Conservation (phyloP, 75 land plant species). For the Cupressus sempervirens region DNA sequence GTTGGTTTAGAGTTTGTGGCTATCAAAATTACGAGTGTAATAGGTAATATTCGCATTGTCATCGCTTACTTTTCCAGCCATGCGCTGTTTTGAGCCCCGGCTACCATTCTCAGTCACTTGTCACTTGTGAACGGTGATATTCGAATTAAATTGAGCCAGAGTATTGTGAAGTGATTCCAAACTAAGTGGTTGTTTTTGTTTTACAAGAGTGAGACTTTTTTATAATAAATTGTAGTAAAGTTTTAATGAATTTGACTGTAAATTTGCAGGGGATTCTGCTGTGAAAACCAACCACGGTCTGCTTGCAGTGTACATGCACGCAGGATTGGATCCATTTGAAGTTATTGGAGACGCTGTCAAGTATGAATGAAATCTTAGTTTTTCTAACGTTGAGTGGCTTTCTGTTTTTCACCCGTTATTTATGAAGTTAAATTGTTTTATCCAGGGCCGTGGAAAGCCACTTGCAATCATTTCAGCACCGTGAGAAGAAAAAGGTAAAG, state of each 20-base stretch:
- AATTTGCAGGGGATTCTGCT: constrained; percentile 50
- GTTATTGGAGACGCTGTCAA: constrained; percentile 74
- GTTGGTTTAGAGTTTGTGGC: background rate
- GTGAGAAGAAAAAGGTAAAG: constrained; percentile 67
- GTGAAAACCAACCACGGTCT: constrained; percentile 49
- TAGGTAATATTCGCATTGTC: background rate
- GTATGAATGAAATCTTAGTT: constrained; percentile 13
- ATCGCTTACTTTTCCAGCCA: background rate
- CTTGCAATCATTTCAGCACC: constrained; percentile 57
- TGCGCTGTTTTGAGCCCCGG: background rate
- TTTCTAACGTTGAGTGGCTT: background rate
- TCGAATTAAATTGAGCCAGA: background rate
- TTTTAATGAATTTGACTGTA: background rate
- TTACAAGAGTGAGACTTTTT: background rate
- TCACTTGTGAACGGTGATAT: background rate
- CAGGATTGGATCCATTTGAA: constrained; percentile 75
- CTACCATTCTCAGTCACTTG: background rate
- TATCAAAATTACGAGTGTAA: background rate
- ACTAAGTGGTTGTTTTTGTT: background rate
- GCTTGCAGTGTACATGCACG: constrained; percentile 65
- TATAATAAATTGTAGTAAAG: background rate
- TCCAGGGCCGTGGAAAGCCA: constrained; percentile 69
- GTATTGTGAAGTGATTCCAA: background rate
- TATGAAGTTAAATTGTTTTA: background rate
- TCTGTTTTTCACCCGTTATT: background rate